Evolutionary conservation across 331 rosid species (phyloP), one percentile per base, ranked within the genome.

Genomic region (Dryas integrifolia): DNA sequence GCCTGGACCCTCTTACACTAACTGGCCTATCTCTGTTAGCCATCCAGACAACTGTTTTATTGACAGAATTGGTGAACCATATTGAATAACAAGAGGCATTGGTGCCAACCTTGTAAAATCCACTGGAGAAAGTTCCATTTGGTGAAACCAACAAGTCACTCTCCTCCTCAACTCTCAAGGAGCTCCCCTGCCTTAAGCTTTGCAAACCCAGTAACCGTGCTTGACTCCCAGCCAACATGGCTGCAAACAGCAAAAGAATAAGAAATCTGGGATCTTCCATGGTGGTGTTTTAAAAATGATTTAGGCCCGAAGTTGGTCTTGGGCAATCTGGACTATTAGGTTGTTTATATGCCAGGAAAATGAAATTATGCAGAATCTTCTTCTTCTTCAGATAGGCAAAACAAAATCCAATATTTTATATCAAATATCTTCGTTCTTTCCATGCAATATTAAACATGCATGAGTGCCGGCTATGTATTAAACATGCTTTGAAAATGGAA

Each of bases 11-110:
- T 21, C 62, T 35, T 38, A 39, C 65, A 15, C 50, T 79, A 1
- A 79, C 81, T 0, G 83, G 79, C 16, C 2, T 52, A 51, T 79
- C 83, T 67, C 77, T 21, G 44, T 82, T 82, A 0, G 86, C 81
- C 83, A 76, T 79, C 86, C 77, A 82, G 3, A 72, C 83, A 2
- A 79, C 70, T 0, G 81, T 71, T 79, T 75, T 82, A 1, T 67
- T 4, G 6, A n/a, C 15, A 38, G 65, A 70, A 9, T 76, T 79
- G 11, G 83, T 67, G 76, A 51, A 82, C 86, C 86, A 79, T 5
- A 82, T 62, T 51, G 83, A 72, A 61, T 44, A 79, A 26, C 83
- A 82, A 26, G 58, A 79, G 8, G 87, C 79, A 55, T 70, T 84
- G 10, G 39, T 50, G 11, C 85, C 83, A 3, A 80, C 82, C 5